phyloP scores from a whole-genome alignment of 805 yeast genomes.

The Candida coleopterorum region DNA sequence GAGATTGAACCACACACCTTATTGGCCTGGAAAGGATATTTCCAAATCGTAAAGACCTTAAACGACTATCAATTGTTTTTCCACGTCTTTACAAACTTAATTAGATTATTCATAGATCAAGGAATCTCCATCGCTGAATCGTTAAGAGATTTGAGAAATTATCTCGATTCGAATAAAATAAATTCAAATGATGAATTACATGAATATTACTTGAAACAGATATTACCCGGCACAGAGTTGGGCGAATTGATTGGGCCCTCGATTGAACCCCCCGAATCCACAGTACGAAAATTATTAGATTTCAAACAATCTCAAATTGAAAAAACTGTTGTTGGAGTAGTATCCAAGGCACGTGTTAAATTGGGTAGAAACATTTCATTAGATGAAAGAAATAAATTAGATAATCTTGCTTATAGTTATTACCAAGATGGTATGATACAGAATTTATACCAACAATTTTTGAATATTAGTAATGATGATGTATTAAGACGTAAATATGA shows the following conservation, averaged over 20 bases:
- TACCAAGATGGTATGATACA: slow-evolving; percentile 51
- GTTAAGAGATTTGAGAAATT: slow-evolving; percentile 42
- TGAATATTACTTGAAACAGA: slow-evolving; percentile 44
- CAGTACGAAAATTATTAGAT: slow-evolving; percentile 40
- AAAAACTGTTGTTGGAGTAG: slow-evolving; percentile 31
- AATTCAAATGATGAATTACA: slow-evolving; percentile 28
- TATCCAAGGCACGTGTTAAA: slow-evolving; percentile 46
- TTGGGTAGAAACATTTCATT: slow-evolving; percentile 39
- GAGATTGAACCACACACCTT: slow-evolving; percentile 45
- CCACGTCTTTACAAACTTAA: slow-evolving; percentile 38
- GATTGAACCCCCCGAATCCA: slow-evolving; percentile 42
- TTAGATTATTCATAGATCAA: slow-evolving; percentile 31
- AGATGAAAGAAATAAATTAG: slow-evolving; percentile 35
- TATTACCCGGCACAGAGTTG: slow-evolving; percentile 53
- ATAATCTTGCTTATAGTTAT: slow-evolving; percentile 41
- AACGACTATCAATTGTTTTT: slow-evolving; percentile 44
- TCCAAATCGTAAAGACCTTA: slow-evolving; percentile 38
- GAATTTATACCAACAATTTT: slow-evolving; percentile 46
- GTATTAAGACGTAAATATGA: slow-evolving; percentile 54
- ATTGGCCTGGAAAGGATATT: slow-evolving; percentile 79
- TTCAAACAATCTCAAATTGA: slow-evolving; percentile 39
- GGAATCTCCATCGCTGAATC: slow-evolving; percentile 47
- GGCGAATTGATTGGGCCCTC: slow-evolving; percentile 47
- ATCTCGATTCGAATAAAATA: slow-evolving; percentile 33
- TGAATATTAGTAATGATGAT: slow-evolving; percentile 60